A percentile compares a stretch with the other conserved stretches of the same genome.
phyloP scores from a whole-genome alignment of 495 filamentous ascomycete species.

The Penicillium argentinense region DNA sequence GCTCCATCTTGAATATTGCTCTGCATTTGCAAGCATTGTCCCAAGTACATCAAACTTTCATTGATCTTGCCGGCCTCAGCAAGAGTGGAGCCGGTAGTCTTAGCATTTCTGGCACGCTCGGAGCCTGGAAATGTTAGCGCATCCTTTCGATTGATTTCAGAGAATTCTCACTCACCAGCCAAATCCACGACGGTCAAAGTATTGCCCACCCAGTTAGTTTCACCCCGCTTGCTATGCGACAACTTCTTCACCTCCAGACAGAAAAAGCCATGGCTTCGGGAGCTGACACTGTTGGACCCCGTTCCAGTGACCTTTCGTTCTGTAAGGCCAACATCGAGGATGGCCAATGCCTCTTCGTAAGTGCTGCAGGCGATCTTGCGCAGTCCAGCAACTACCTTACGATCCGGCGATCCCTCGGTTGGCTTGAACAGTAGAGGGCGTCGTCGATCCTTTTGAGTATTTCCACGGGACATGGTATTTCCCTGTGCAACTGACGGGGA shows the following conservation, averaged over 20 bases:
- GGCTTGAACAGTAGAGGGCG: slow-evolving; percentile 82
- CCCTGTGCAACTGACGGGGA: slow-evolving; percentile 51
- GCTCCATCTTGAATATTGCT: slow-evolving; percentile 69
- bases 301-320: slow-evolving; percentile 89
- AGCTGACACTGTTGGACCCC: slow-evolving; percentile 83
- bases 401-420: slow-evolving; percentile 78
- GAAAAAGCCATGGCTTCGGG: slow-evolving; percentile 94
- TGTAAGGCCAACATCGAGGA: slow-evolving; percentile 85
- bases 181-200: slow-evolving; percentile 89
- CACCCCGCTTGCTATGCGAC: slow-evolving; percentile 48
- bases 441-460: slow-evolving; percentile 64
- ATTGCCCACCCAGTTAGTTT: slow-evolving; percentile 71
- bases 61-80: slow-evolving; percentile 98
- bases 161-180: slow-evolving; percentile 57
- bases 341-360: slow-evolving; percentile 83
- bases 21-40: slow-evolving; percentile 96
- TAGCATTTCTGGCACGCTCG: slow-evolving; percentile 88
- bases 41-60: slow-evolving; percentile 95
- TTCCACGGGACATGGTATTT: slow-evolving; percentile 39
- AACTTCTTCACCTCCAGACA: slow-evolving; percentile 92
- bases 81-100: slow-evolving; percentile 87
- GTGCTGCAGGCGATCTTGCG: slow-evolving; percentile 86
- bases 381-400: slow-evolving; percentile 89
- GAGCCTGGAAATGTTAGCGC: slow-evolving; percentile 53
- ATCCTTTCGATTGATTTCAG: neutral